Conservation (phyloP, 2,329 filamentous ascomycete genomes). For the Thermothelomyces thermophilus region DNA sequence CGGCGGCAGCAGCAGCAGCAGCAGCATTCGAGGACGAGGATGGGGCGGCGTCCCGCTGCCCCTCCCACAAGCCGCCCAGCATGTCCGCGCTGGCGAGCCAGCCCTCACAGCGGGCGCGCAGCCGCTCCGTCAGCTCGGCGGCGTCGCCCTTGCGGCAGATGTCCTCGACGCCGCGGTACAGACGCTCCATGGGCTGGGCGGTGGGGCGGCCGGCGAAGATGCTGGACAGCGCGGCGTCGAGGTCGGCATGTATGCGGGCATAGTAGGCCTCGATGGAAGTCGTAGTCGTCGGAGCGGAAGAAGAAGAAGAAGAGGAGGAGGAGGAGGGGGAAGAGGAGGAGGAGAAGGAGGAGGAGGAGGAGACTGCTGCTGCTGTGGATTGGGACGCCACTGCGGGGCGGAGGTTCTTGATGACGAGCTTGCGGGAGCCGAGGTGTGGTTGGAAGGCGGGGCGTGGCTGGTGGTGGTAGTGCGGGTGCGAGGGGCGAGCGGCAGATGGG, state of each 20-base stretch:
- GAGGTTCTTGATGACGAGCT: constrained; percentile 90
- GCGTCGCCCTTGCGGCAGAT: constrained; percentile 75
- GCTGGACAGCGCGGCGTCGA: constrained; percentile 64
- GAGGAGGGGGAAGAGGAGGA: constrained; percentile 35
- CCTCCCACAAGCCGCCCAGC: constrained; percentile 45
- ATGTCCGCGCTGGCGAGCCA: constrained; percentile 58
- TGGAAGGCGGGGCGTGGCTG: constrained; percentile 47
- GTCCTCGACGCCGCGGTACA: constrained; percentile 89
- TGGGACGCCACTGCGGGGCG: constrained; percentile 39
- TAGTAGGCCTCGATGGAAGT: constrained; percentile 72
- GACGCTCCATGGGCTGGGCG: constrained; percentile 70
- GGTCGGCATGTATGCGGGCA: constrained; percentile 63
- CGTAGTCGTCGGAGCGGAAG: constrained; percentile 24
- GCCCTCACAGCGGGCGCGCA: constrained; percentile 59
- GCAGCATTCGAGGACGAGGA: too few relatives aligned
- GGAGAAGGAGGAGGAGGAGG: constrained; percentile 34
- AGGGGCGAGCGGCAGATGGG: neutral
- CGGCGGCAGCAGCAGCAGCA: neutral
- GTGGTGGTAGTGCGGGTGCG: constrained; percentile 5
- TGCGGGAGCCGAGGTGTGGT: constrained; percentile 70
- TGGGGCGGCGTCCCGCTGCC: too few relatives aligned
- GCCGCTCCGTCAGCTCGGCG: constrained; percentile 56
- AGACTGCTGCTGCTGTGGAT: constrained; percentile 31
- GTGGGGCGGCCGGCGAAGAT: constrained; percentile 64
- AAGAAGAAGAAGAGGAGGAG: constrained; percentile 33